Conservation (phyloP, 306 rosid genomes). For the Hippophae gyantsensis region DNA sequence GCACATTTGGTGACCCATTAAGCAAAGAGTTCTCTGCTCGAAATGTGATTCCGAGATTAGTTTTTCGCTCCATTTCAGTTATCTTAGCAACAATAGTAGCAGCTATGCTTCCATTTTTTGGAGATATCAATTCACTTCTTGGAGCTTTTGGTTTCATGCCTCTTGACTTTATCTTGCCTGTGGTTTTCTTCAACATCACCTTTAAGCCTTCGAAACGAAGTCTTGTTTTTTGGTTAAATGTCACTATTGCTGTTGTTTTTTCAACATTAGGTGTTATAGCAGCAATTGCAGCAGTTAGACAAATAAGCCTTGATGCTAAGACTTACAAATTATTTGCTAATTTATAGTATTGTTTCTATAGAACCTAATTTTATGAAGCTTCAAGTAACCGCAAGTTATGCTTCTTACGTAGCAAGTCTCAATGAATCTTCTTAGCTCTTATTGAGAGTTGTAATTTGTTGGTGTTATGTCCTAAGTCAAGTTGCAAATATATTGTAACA, state of each 20-base stretch:
- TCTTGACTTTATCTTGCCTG: constrained; percentile 68
- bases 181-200: constrained; percentile 55
- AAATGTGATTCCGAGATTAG: constrained; percentile 51
- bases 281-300: constrained; percentile 63
- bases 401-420: no score
- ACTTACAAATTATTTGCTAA: constrained; percentile 53
- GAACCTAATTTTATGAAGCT: background rate
- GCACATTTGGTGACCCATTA: constrained; percentile 39
- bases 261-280: constrained; percentile 47
- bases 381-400: no score
- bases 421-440: no score
- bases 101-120: constrained; percentile 87
- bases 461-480: no score
- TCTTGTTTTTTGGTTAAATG: constrained; percentile 46
- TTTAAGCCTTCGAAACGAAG: constrained; percentile 59
- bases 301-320: constrained; percentile 53
- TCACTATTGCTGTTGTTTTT: constrained; percentile 39
- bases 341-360: constrained; percentile 17
- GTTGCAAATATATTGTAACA: no score
- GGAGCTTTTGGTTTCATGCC: constrained; percentile 88
- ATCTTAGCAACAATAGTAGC: constrained; percentile 38
- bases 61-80: constrained; percentile 42
- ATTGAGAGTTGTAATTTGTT: no score
- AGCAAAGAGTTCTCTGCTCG: constrained; percentile 40
- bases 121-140: constrained; percentile 56